A percentile compares a stretch with the other conserved stretches of the same genome.
phyloP scores from a whole-genome alignment of 345 rosid genomes.

The Syzygium aqueum region DNA sequence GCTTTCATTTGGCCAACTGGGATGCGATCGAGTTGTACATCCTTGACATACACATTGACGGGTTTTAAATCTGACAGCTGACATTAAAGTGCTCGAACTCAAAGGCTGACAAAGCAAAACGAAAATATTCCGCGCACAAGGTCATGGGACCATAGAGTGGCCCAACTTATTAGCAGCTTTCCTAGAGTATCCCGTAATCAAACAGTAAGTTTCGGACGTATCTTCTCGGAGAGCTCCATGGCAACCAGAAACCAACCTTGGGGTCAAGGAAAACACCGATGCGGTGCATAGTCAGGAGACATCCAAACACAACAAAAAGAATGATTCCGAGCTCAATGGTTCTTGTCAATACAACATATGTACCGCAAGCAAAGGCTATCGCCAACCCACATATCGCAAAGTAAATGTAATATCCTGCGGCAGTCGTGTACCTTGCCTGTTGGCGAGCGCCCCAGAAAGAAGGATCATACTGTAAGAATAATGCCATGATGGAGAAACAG shows the following conservation, averaged over 20 bases:
- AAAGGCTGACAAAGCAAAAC: background rate
- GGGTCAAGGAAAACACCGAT: background rate
- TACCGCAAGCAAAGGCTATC: background rate
- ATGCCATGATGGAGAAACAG: accelerated
- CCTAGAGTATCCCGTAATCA: background rate
- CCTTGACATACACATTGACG: too few species aligned
- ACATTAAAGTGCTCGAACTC: background rate
- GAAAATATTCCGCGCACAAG: background rate
- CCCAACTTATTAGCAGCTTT: background rate
- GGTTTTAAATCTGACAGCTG: background rate
- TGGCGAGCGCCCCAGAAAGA: background rate
- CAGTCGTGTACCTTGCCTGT: accelerated
- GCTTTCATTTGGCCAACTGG: too few species aligned
- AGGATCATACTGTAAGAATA: accelerated
- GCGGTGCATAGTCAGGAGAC: accelerated
- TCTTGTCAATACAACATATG: background rate
- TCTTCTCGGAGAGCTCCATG: too few species aligned
- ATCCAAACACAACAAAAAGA: accelerated
- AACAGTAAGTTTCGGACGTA: too few species aligned
- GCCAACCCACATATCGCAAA: accelerated
- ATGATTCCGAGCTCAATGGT: background rate
- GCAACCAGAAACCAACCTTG: too few species aligned
- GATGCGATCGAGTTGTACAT: too few species aligned
- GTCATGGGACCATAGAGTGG: background rate
- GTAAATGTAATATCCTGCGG: accelerated